Percentiles rank a stretch among this genome's conserved stretches.
Evolutionary conservation across 768 basidiomycete genomes (phyloP).

Genomic region (Boletus sp.): DNA sequence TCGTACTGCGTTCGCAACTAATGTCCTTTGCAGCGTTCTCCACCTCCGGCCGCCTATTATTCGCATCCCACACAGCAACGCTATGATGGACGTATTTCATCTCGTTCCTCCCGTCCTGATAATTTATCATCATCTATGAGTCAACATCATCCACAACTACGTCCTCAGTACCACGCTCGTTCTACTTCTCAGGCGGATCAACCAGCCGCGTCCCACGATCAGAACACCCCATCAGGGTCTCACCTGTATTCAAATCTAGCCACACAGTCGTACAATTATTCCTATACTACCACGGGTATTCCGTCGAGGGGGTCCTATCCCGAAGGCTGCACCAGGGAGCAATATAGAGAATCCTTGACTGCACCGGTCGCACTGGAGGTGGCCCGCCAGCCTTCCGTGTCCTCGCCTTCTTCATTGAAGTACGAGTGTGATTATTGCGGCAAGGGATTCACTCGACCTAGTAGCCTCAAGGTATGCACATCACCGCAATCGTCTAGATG

Average conservation of each 20-base stretch:
- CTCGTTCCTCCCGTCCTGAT: conserved; percentile 17
- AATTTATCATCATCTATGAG: conserved; percentile 22
- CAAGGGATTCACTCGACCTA: conserved; percentile 79
- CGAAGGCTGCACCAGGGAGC: conserved; percentile 15
- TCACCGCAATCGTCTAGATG: neutral
- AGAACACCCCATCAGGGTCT: conserved; percentile 22
- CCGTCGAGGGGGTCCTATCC: conserved; percentile 24
- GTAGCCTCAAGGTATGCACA: conserved; percentile 66
- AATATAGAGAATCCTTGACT: conserved; percentile 15
- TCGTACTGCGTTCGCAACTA: neutral
- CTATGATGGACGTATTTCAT: conserved; percentile 23
- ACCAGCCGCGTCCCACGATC: conserved; percentile 27
- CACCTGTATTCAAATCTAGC: conserved; percentile 23
- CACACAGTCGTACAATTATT: conserved; percentile 19
- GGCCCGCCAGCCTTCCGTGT: conserved; percentile 15
- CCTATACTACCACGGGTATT: conserved; percentile 10
- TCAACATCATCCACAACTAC: conserved; percentile 22
- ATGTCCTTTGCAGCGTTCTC: conserved; percentile 20
- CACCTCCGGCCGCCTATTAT: conserved; percentile 19
- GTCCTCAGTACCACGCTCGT: conserved; percentile 22
- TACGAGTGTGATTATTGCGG: conserved; percentile 79
- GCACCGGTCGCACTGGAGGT: conserved; percentile 10
- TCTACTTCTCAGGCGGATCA: conserved; percentile 30
- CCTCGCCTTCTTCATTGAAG: conserved; percentile 41
- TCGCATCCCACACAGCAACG: conserved; percentile 23